Evolutionary conservation across 2,329 filamentous ascomycete species (phyloP), one percentile per base, ranked within the genome.

Genomic region (Diaporthe australafricana): DNA sequence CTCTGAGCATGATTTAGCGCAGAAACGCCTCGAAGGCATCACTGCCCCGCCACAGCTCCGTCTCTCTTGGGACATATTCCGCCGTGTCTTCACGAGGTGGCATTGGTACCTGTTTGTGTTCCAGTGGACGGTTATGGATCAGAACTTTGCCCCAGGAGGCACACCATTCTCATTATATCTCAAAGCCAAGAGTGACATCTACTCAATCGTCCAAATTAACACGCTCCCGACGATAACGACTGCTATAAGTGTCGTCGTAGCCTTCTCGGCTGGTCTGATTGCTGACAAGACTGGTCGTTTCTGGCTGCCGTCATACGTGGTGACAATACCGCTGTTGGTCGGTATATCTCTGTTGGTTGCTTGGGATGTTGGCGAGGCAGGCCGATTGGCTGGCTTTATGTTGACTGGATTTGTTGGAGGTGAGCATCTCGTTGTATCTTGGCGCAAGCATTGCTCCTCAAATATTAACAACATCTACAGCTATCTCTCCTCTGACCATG

Each of bases 351-450:
- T 62, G 2, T 14, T 62, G 14, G 56, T 62, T 5, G 40, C 56
- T 16, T 62, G 56, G 56, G 22, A 62, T 47, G 40, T 47, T 14
- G 56, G 56, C 7, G 56, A 62, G 25, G 40, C 56, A n/a, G 56
- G 56, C 1, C 56, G 56, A 0, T 8, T 62, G 14, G 56, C 56
- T n/a, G 56, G 56, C 8, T 62, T 62, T 2, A 47, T 62, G 56
- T 5, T 62, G 25, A 62, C 56, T 62, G 56, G 56, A 14, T 62
- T 62, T n/a, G 56, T 62, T n/a, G 56, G 56, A 60, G 56, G 56
- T 62, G 17, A 47, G 56, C 27, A 7, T 2, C 25, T 6, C 9
- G 30, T 6, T 42, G 2, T 6, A n/a, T 5, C 1, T 1, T 45
- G 38, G 38, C n/a, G n/a, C 4, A 12, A 2, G 2, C 30, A 22